Base-by-base conservation (phyloP, 768 basidiomycete genomes). In the Tricholoma flavovirens region DNA sequence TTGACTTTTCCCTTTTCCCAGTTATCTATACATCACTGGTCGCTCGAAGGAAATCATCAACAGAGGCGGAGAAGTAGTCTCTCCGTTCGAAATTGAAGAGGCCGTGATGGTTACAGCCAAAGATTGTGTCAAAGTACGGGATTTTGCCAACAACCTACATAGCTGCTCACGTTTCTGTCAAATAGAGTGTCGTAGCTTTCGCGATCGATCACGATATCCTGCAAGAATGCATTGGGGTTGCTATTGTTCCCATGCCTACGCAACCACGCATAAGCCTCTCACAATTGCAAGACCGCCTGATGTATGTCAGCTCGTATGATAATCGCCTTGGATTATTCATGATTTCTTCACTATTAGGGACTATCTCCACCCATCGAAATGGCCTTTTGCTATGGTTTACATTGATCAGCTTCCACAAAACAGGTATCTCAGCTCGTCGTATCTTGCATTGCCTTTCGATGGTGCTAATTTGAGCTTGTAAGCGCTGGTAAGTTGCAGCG, bases 21-120 rank as follows among this genome's bases (percentile, higher is more conserved):
- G 71, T 35, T 72, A 75, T 58, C 62, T 83, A 3, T 75, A 73
- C 56, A 77, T 84, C 59, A 83, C 82, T 0, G 83, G 82, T 9
- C 73, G 81, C 22, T 75, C 81, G 17, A 84, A 84, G 64, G 83
- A 84, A 69, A 79, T 82, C 57, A 82, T 81, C 59, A 79, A 79
- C 61, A 77, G 79, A 60, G 83, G 82, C 15, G 83, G 83, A 7
- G 82, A 84, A 67, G 82, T 83, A 51, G 77, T 83, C 40, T 81
- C 79, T 3, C 83, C 83, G 1, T 78, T 83, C 56, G 82, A 85
- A 67, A 69, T 85, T 21, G 83, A 85, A 66, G 78, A 82, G 54
- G 83, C 83, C 3, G 67, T 85, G 36, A 66, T 71, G 38, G 72
- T 68, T 15, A 74, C 72, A 10, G 75, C 75, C 4, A 75, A 71